Conservation (phyloP, 2,329 filamentous ascomycete species). For the Venturia nashicola region DNA sequence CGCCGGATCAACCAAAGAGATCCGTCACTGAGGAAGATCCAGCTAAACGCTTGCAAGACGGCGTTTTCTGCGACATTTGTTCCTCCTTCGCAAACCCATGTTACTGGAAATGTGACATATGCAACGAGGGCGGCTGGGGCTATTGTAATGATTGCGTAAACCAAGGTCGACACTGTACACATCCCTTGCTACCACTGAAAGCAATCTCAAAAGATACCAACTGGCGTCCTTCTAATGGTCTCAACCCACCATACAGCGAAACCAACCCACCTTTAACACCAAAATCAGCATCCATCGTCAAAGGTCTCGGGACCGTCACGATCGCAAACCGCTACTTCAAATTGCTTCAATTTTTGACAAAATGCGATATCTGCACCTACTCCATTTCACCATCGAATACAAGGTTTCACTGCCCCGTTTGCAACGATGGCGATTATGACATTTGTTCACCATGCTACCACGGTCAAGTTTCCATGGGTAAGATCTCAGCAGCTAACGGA, state of each 20-base stretch:
- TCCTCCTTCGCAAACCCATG: conserved; percentile 63
- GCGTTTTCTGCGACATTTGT: conserved; percentile 76
- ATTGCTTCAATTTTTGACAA: conserved; percentile 58
- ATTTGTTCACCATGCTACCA: conserved; percentile 71
- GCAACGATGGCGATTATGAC: conserved; percentile 74
- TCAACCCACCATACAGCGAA: conserved; percentile 17
- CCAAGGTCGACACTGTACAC: conserved; percentile 67
- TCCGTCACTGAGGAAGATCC: conserved; percentile 49
- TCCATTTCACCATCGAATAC: conserved; percentile 57
- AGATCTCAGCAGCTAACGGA: conserved; percentile 64
- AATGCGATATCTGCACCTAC: conserved; percentile 67
- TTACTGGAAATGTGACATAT: conserved; percentile 79
- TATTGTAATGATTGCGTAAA: conserved; percentile 85
- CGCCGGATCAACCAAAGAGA: conserved; percentile 13
- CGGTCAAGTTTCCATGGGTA: conserved; percentile 47
- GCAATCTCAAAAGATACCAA: conserved; percentile 7
- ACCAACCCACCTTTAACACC: conserved; percentile 23
- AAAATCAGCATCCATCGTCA: conserved; percentile 30
- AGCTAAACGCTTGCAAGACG: conserved; percentile 54
- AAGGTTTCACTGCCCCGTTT: conserved; percentile 70
- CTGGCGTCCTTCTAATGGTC: conserved; percentile 13
- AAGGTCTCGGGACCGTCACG: conserved; percentile 18
- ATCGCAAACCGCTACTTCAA: conserved; percentile 39
- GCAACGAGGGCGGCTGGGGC: conserved; percentile 90
- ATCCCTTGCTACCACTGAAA: conserved; percentile 65